Base-by-base conservation (phyloP, 1,284 basidiomycete species). In the Coniferiporia sulphurascens region DNA sequence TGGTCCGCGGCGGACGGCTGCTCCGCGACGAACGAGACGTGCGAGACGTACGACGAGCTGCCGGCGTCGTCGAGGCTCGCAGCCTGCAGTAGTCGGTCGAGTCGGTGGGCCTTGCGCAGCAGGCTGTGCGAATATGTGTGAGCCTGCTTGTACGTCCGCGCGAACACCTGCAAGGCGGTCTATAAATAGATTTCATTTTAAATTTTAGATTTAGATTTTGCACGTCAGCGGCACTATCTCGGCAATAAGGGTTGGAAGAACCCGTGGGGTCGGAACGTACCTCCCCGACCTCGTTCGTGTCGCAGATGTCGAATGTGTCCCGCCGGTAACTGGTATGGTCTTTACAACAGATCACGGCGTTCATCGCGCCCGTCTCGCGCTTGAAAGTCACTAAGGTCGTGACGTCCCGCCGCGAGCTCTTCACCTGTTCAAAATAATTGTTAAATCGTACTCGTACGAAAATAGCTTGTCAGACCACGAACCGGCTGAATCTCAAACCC, bases 401-500 rank as follows among this genome's bases (percentile, higher is more conserved):
- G 0, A 80, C 77, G 54, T 89, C 86, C 55, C 86, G 79, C 57
- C 85, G 80, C 57, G 82, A 86, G 57, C 82, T 83, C 73, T 93
- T 92, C 27, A 88, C 84, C 91, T 93, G 63, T 32, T 19, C 35
- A 55, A 46, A 32, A 44, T 38, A 8, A 52, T 38, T 17, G 27
- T 55, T 8, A 36, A 36, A 46, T 51, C 55, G 21, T 70, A 12
- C 38, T 41, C 7, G 7, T 12, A 10, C 15, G 38, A 54, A 17
- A 22, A 32, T 35, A 32, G 21, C 48, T 22, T 38, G 10, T 13
- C 51, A 55, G 10, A 32, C n/a, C 3, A 69, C 90, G 72, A 65
- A 89, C 91, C 50, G 89, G 82, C 65, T 87, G 85, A 50, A 98
- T 83, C 74, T 97, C 93, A 71, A 98, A 98, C 17, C 91, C 94